Evolutionary conservation across 257 asterid genomes (phyloP).

Genomic region (Plantago elongata): DNA sequence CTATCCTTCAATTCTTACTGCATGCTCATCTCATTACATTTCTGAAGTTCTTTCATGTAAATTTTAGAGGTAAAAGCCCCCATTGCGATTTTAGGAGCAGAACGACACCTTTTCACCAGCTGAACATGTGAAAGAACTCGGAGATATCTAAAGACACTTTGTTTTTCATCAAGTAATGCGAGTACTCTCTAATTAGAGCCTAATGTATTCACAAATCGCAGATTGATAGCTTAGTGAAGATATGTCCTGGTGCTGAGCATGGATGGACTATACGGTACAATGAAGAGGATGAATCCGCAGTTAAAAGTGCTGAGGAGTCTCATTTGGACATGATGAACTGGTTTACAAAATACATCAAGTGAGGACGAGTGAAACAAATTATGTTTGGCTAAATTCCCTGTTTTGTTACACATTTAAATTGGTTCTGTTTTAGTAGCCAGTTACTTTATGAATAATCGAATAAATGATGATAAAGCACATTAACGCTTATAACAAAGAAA

Average conservation of each 20-base stretch:
- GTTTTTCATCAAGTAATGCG: no score
- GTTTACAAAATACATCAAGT: slow-evolving; percentile 47
- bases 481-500: no score
- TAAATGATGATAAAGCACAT: no score
- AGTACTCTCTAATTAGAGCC: no score
- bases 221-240: slow-evolving; percentile 60
- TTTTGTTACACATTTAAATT: no score
- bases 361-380: not conserved
- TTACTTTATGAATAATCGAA: no score
- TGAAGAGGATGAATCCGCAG: slow-evolving; percentile 40
- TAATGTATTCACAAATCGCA: slow-evolving; percentile 41
- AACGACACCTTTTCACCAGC: slow-evolving; percentile 39
- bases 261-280: slow-evolving; percentile 60
- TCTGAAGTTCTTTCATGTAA: not conserved
- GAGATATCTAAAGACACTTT: slow-evolving; percentile 2
- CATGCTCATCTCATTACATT: not conserved
- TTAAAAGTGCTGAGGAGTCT: slow-evolving; percentile 53
- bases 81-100: slow-evolving; percentile 59
- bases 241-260: slow-evolving; percentile 56
- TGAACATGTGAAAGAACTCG: slow-evolving; percentile 34
- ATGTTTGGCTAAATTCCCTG: no score
- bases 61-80: slow-evolving; percentile 57
- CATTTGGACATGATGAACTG: slow-evolving; percentile 52
- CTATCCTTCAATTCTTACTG: not conserved
- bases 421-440: no score